A percentile compares a stretch with the other conserved stretches of the same genome.
Conservation (phyloP, 257 asterid genomes). For the Cordia subcordata region DNA sequence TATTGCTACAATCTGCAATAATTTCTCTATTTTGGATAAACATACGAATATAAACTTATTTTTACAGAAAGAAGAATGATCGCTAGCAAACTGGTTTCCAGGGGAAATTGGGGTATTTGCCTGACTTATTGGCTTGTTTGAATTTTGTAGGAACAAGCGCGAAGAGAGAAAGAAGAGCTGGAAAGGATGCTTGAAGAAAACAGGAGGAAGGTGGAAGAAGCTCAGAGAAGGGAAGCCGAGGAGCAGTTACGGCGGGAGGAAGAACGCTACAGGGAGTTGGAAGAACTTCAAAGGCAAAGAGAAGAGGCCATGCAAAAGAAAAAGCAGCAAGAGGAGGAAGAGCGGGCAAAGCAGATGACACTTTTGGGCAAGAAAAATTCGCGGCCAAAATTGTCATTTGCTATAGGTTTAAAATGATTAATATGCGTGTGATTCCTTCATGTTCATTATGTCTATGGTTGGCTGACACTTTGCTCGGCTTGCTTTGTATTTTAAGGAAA, state of each 20-base stretch:
- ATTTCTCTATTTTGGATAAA: too few relatives aligned
- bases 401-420: slow-evolving; percentile 63
- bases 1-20: too few relatives aligned
- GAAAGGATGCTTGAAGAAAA: slow-evolving; percentile 81
- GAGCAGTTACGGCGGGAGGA: slow-evolving; percentile 74
- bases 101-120: not conserved
- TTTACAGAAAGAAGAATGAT: too few relatives aligned
- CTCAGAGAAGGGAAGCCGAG: slow-evolving; percentile 82
- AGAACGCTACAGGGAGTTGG: slow-evolving; percentile 78
- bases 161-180: slow-evolving; percentile 71
- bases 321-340: slow-evolving; percentile 93
- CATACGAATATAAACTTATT: too few relatives aligned
- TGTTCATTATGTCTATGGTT: too few relatives aligned
- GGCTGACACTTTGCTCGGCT: too few relatives aligned
- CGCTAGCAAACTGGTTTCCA: not conserved
- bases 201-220: slow-evolving; percentile 73
- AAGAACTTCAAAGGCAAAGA: slow-evolving; percentile 86
- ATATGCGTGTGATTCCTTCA: not conserved
- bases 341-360: slow-evolving; percentile 80
- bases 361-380: slow-evolving; percentile 92
- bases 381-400: slow-evolving; percentile 88
- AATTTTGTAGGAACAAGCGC: slow-evolving; percentile 62
- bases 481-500: not conserved
- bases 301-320: slow-evolving; percentile 83
- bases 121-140: not conserved